Evolutionary conservation across 2,329 filamentous ascomycete species (phyloP).

Genomic region (Penicillium aurantiogriseum): DNA sequence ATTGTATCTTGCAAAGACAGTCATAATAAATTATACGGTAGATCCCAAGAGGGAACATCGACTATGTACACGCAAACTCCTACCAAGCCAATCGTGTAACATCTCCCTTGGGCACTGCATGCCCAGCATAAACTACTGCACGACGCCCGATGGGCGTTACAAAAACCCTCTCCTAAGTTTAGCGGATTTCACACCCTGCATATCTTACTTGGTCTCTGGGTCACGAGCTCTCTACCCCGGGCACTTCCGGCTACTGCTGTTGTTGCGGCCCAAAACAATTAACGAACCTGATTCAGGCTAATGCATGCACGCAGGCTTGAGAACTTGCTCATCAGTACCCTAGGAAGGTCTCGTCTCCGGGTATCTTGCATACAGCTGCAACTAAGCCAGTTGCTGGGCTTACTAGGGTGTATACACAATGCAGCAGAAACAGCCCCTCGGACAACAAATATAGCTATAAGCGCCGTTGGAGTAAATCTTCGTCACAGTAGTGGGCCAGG

Average conservation of each 20-base stretch:
- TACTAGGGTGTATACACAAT: not conserved
- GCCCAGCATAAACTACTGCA: slow-evolving; percentile 1
- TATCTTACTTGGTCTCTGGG: slow-evolving; percentile 9
- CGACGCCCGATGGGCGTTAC: not conserved
- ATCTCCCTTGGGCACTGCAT: not conserved
- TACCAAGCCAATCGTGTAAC: not conserved
- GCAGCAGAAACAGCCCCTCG: not conserved
- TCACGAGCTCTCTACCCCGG: slow-evolving; percentile 17
- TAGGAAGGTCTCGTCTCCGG: not conserved
- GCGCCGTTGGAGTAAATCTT: not conserved
- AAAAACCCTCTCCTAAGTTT: not conserved
- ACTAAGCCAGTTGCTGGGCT: not conserved
- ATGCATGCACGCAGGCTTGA: slow-evolving; percentile 5
- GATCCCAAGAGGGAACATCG: not conserved
- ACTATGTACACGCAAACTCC: not conserved
- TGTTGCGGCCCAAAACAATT: slow-evolving; percentile 16
- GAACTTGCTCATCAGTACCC: not conserved
- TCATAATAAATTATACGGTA: not conserved
- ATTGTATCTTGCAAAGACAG: too few species aligned
- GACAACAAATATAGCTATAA: not conserved
- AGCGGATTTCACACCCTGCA: slow-evolving; percentile 1
- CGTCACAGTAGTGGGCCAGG: not conserved
- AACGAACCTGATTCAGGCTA: slow-evolving; percentile 12
- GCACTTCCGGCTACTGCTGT: slow-evolving; percentile 3
- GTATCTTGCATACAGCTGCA: not conserved